A percentile compares a stretch with the other conserved stretches of the same genome.
Conservation (phyloP, 2,329 filamentous ascomycete species). For the Leptographium lundbergii region DNA sequence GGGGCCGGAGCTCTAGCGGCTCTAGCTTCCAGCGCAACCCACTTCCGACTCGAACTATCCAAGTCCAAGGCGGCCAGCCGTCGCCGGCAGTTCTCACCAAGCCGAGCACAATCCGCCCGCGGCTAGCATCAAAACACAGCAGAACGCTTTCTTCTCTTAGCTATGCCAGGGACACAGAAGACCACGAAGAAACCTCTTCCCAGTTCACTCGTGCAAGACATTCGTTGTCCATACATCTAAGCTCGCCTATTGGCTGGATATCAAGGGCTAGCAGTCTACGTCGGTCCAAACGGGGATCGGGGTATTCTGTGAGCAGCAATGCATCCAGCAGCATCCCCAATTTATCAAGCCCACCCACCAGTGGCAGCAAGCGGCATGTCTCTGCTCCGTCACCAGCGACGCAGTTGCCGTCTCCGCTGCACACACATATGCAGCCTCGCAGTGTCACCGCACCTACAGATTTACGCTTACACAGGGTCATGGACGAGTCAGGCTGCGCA, state of each 20-base stretch:
- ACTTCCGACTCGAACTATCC: conserved; percentile 19
- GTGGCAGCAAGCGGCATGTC: conserved; percentile 33
- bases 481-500: conserved; percentile 13
- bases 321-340: background rate
- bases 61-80: conserved; percentile 13
- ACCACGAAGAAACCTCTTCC: conserved; percentile 10
- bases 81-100: conserved; percentile 25
- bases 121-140: conserved; percentile 2
- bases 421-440: conserved; percentile 4
- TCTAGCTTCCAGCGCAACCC: conserved; percentile 17
- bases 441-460: conserved; percentile 35
- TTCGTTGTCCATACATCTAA: conserved; percentile 48
- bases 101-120: conserved; percentile 15
- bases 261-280: conserved; percentile 43
- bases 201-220: conserved; percentile 33
- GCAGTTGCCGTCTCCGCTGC: background rate
- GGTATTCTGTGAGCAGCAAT: background rate
- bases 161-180: background rate
- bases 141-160: background rate
- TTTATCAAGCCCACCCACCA: background rate
- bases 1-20: conserved; percentile 17
- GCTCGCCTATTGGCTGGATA: conserved; percentile 43
- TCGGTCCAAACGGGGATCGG: conserved; percentile 35
- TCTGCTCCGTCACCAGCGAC: conserved; percentile 30
- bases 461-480: conserved; percentile 12